Evolutionary conservation across 148 eudicot species (phyloP).

Genomic region (Vaccinium vitisidaea): DNA sequence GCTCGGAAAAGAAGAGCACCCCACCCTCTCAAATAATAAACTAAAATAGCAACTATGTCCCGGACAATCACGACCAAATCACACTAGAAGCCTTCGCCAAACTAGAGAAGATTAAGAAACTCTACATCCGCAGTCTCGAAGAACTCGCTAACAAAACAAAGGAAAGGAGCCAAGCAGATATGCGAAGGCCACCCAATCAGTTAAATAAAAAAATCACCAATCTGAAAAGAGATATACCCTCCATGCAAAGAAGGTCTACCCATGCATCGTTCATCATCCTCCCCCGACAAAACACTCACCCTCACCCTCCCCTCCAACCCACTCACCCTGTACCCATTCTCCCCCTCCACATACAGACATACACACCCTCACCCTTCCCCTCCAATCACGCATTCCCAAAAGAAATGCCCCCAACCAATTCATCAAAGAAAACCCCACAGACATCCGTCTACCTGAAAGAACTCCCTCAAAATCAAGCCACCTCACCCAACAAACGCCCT

Average conservation of each 20-base stretch:
- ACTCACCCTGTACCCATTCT: too few species aligned
- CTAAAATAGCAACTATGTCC: too few species aligned
- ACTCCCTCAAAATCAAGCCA: too few species aligned
- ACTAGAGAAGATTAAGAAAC: neutral
- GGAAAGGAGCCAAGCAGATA: neutral
- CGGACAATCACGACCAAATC: neutral
- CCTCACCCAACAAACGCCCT: too few species aligned
- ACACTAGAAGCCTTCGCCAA: neutral
- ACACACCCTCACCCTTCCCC: neutral
- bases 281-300: neutral
- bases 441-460: neutral
- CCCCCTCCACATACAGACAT: too few species aligned
- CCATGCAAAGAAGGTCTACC: neutral
- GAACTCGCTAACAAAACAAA: neutral
- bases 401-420: neutral
- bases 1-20: neutral
- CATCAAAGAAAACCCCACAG: neutral
- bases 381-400: neutral
- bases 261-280: neutral
- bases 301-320: neutral
- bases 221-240: neutral
- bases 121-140: neutral
- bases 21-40: too few species aligned
- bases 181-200: neutral
- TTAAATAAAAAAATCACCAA: neutral